Base-by-base conservation (phyloP, 345 rosid genomes). In the Hirschfeldia incana region DNA sequence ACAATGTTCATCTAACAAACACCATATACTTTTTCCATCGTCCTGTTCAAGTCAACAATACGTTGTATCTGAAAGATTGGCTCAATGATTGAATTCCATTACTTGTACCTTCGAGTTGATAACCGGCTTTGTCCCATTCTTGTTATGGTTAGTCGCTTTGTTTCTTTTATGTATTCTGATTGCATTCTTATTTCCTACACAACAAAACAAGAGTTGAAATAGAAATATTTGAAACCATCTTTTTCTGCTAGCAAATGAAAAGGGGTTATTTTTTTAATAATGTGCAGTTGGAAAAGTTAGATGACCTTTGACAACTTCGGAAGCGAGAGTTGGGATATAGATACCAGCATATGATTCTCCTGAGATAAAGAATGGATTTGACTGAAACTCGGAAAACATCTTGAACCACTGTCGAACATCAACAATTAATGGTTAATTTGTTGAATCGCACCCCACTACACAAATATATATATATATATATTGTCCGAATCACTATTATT, bases 281-380 rank as follows among this genome's bases (percentile, higher is more conserved):
- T 2, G 70, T 39, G 9, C 53, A 7, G 42, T 2, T 13, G 3
- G 30, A n/a, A 62, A 30, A 29, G 13, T 5, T 26, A 21, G 26
- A 63, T 63, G 81, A 94, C 97, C 97, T 84, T 91, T 89, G 65
- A 63, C 67, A n/a, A 92, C 84, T 88, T 94, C 88, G 53, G 70
- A 75, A 73, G 93, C 88, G 78, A 94, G 97, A 64, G 90, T 92
- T 29, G 97, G 98, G 71, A 94, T 93, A 73, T 88, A 92, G 55
- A 94, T 72, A 76, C 97, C 98, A 68, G 97, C 97, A 84, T 89
- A 94, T 3, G 98, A 94, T 30, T 64, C 98, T 81, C 98, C 98
- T 13, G 97, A 76, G 68, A 94, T 76, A 74, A 77, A 94, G 73
- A 94, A 88, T 1, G 94, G 95, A 80, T n/a, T n/a, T 53, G 90